These are phyloP conservation scores for Trichosporon faecale DNA, from an alignment of 1,284 basidiomycete species.

Conservation along the genomic window DNA sequence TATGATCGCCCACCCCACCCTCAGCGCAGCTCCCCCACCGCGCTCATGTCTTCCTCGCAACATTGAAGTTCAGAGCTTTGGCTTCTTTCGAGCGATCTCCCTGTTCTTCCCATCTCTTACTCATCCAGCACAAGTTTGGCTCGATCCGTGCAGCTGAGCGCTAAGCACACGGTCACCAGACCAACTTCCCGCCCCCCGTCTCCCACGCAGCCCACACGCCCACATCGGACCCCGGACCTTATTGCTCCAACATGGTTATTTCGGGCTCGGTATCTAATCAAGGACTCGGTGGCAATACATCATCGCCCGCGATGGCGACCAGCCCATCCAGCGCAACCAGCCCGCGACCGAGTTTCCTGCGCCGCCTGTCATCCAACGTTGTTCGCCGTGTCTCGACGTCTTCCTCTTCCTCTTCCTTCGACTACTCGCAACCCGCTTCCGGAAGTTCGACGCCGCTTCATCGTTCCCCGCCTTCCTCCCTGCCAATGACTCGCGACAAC, in stretches of 20 bases:
- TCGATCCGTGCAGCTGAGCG: background rate
- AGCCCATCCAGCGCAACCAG: background rate
- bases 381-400: background rate
- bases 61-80: background rate
- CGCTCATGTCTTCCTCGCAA: background rate
- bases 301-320: background rate
- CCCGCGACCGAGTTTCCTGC: background rate
- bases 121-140: background rate
- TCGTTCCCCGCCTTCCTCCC: too few species aligned
- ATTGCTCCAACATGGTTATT: background rate
- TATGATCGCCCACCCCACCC: slow-evolving; percentile 7
- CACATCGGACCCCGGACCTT: background rate
- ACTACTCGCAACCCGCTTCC: background rate
- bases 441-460: background rate
- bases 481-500: background rate
- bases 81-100: background rate
- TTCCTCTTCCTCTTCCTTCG: background rate
- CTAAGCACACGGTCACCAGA: background rate
- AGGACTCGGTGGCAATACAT: background rate
- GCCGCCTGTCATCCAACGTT: background rate
- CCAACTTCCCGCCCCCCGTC: background rate
- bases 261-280: slow-evolving; percentile 10
- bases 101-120: background rate
- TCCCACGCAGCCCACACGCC: background rate
- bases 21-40: background rate